Evolutionary conservation across 129 eudicot genomes (phyloP).

Genomic region (Flaveria trinervia): DNA sequence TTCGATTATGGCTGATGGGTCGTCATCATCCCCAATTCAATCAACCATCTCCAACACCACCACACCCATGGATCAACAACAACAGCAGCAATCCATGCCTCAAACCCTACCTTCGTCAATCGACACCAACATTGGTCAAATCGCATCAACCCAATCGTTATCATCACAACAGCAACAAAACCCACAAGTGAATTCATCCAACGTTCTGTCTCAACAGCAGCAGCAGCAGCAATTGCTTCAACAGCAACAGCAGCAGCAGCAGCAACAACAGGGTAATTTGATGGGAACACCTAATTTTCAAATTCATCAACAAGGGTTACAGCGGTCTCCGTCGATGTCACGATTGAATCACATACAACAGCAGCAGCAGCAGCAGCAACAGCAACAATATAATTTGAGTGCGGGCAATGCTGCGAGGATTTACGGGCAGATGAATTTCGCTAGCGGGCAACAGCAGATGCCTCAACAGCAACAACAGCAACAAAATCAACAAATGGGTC

Average conservation of each 20-base stretch:
- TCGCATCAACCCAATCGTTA: slow-evolving; percentile 33
- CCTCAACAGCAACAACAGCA: slow-evolving; percentile 47
- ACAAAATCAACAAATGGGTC: slow-evolving; percentile 52
- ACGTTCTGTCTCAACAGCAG: slow-evolving; percentile 36
- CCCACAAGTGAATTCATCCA: slow-evolving; percentile 26
- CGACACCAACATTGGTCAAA: slow-evolving; percentile 39
- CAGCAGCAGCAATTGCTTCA: slow-evolving; percentile 43
- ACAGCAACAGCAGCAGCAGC: slow-evolving; percentile 38
- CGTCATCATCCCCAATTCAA: slow-evolving; percentile 42
- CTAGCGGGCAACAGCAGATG: slow-evolving; percentile 35
- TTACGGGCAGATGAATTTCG: slow-evolving; percentile 74
- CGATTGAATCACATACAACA: slow-evolving; percentile 59
- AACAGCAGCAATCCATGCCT: slow-evolving; percentile 25
- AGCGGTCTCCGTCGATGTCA: slow-evolving; percentile 56
- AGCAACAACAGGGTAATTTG: slow-evolving; percentile 41
- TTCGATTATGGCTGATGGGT: slow-evolving; percentile 28
- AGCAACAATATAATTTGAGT: slow-evolving; percentile 26
- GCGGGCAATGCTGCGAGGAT: slow-evolving; percentile 46
- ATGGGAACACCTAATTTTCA: slow-evolving; percentile 47
- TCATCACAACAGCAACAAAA: slow-evolving; percentile 31
- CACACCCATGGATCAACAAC: slow-evolving; percentile 29
- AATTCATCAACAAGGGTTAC: slow-evolving; percentile 56
- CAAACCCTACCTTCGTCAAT: slow-evolving; percentile 39
- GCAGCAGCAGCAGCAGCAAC: slow-evolving; percentile 34
- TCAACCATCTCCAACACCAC: slow-evolving; percentile 19